Evolutionary conservation across 805 yeast genomes (phyloP).

Genomic region (Teunomyces barrocoloradensis): DNA sequence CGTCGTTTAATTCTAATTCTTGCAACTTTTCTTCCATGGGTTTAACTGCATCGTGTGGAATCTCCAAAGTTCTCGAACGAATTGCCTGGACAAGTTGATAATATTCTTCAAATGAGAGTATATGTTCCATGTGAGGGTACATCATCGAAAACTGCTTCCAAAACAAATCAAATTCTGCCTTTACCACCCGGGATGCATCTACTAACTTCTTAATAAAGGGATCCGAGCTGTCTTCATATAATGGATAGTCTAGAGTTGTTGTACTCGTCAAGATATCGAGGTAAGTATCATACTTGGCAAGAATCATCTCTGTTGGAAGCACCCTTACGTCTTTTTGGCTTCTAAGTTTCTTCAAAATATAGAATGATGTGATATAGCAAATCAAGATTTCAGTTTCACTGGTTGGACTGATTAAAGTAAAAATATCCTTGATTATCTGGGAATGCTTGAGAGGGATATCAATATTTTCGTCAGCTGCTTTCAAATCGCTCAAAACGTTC

Average conservation of each 20-base stretch:
- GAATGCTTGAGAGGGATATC: conserved; percentile 12
- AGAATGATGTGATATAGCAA: conserved; percentile 24
- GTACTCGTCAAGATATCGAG: conserved; percentile 33
- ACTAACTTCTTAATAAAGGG: conserved; percentile 8
- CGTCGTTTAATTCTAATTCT: conserved; percentile 9
- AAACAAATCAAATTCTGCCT: neutral
- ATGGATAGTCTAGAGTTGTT: conserved; percentile 15
- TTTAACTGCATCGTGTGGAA: conserved; percentile 44
- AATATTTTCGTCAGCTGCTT: conserved; percentile 11
- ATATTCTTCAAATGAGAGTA: conserved; percentile 20
- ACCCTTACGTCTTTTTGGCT: neutral
- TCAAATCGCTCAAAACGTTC: conserved; percentile 15
- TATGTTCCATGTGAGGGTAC: conserved; percentile 2
- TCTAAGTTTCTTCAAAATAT: conserved; percentile 4
- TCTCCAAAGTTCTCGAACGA: conserved; percentile 60
- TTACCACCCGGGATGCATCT: neutral
- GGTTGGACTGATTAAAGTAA: conserved; percentile 21
- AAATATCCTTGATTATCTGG: conserved; percentile 17
- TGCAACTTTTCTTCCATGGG: neutral
- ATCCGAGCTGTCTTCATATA: conserved; percentile 8
- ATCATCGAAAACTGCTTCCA: neutral
- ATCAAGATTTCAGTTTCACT: conserved; percentile 28
- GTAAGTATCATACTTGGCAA: conserved; percentile 23
- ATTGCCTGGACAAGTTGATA: conserved; percentile 44
- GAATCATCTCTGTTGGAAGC: conserved; percentile 16